Conservation (phyloP, 2,329 filamentous ascomycete genomes). For the Sporothrix brunneoviolacea region DNA sequence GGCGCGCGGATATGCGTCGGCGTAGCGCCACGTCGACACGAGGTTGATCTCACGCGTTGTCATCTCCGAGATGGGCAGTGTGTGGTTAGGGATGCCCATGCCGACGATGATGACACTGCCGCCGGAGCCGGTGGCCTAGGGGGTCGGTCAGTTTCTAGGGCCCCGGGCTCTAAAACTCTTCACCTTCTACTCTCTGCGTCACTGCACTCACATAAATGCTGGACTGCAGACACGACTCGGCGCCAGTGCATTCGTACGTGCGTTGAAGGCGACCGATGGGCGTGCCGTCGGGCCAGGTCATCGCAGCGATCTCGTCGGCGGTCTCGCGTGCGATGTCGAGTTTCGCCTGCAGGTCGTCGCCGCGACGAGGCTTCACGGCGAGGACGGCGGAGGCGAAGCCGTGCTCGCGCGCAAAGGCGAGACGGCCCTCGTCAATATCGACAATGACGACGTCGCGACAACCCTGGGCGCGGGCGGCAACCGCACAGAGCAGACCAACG, state of each 20-base stretch:
- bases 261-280: background rate
- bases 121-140: constrained; percentile 61
- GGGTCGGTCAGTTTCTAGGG: no score
- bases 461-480: constrained; percentile 45
- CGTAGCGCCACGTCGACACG: constrained; percentile 64
- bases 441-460: constrained; percentile 43
- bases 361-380: no score
- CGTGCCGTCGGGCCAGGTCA: no score
- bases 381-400: constrained; percentile 49
- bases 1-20: constrained; percentile 59
- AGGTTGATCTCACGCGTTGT: constrained; percentile 64
- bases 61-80: constrained; percentile 60
- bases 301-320: no score
- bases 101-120: constrained; percentile 64
- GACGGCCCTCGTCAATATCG: constrained; percentile 48
- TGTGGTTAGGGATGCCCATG: constrained; percentile 65
- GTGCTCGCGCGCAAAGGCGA: constrained; percentile 49
- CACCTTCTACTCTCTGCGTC: no score
- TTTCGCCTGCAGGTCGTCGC: no score
- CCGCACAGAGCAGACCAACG: constrained; percentile 52
- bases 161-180: no score
- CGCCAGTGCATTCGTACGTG: background rate
- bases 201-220: background rate
- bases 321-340: no score
- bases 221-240: constrained; percentile 1